phyloP scores from a whole-genome alignment of 2,329 filamentous ascomycete genomes.

The Fusarium clavum region DNA sequence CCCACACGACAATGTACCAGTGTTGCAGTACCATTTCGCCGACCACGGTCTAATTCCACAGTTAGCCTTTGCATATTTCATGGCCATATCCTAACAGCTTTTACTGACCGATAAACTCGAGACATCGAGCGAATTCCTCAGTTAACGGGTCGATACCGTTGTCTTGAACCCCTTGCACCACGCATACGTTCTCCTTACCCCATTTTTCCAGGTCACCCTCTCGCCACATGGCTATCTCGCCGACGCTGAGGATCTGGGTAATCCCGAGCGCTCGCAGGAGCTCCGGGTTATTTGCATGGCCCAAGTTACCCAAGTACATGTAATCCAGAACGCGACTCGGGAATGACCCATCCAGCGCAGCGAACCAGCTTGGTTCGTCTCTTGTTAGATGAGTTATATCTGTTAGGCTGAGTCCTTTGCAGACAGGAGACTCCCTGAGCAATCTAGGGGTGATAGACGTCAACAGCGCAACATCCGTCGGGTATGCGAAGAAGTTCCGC shows the following conservation, averaged over 20 bases:
- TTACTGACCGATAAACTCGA: constrained; percentile 89
- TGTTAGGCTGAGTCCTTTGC: constrained; percentile 60
- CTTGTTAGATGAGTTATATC: constrained; percentile 65
- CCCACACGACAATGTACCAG: constrained; percentile 97
- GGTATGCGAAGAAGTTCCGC: constrained; percentile 97
- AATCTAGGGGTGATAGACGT: constrained; percentile 80
- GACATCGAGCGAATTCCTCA: constrained; percentile 84
- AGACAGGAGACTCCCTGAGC: constrained; percentile 74
- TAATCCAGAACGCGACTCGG: constrained; percentile 91
- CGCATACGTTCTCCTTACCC: constrained; percentile 82
- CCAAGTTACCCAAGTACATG: constrained; percentile 95
- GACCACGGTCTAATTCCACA: constrained; percentile 76
- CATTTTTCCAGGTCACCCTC: constrained; percentile 77
- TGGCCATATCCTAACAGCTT: not conserved
- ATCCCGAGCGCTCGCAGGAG: constrained; percentile 85
- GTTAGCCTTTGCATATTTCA: constrained; percentile 8
- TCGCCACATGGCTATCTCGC: constrained; percentile 86
- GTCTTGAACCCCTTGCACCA: constrained; percentile 89
- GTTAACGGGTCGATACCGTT: constrained; percentile 95
- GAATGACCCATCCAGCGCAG: constrained; percentile 86
- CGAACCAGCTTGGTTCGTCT: constrained; percentile 81
- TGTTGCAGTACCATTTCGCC: constrained; percentile 81
- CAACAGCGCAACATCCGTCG: constrained; percentile 87
- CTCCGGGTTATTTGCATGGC: constrained; percentile 93
- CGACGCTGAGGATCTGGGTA: constrained; percentile 88